Evolutionary conservation across 2,329 filamentous ascomycete genomes (phyloP).

Genomic region (Colletotrichum sidae): DNA sequence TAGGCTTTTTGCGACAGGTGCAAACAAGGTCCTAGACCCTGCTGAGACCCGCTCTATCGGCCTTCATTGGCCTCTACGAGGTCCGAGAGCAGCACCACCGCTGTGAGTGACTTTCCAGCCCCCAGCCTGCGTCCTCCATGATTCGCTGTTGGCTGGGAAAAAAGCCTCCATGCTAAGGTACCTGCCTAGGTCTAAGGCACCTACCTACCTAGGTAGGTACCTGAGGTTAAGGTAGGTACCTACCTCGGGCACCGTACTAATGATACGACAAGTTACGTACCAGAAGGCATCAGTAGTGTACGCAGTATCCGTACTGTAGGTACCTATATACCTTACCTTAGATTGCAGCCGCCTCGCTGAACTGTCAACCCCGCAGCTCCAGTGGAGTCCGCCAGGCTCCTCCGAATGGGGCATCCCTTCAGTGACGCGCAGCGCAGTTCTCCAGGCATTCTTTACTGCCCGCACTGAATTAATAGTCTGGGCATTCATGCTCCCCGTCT

Average conservation of each 20-base stretch:
- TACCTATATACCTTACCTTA: background rate
- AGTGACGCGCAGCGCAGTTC: conserved; percentile 13
- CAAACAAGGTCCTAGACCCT: conserved; percentile 19
- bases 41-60: conserved; percentile 21
- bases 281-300: no score
- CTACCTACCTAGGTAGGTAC: background rate
- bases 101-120: background rate
- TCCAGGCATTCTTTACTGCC: conserved; percentile 32
- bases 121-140: background rate
- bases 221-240: background rate
- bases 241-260: background rate
- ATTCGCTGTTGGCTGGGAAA: background rate
- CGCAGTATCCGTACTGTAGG: background rate
- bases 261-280: no score
- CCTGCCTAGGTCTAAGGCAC: background rate
- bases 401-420: conserved; percentile 17
- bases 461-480: background rate
- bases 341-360: conserved; percentile 3
- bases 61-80: conserved; percentile 22
- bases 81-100: conserved; percentile 27
- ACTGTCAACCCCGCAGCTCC: conserved; percentile 15
- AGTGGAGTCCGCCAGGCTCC: conserved; percentile 15
- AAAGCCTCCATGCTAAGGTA: background rate
- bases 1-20: conserved; percentile 21
- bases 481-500: background rate